A percentile compares a stretch with the other conserved stretches of the same genome.
Conservation (phyloP, 768 basidiomycete species). For the Tubosaeta brunneosetosa region DNA sequence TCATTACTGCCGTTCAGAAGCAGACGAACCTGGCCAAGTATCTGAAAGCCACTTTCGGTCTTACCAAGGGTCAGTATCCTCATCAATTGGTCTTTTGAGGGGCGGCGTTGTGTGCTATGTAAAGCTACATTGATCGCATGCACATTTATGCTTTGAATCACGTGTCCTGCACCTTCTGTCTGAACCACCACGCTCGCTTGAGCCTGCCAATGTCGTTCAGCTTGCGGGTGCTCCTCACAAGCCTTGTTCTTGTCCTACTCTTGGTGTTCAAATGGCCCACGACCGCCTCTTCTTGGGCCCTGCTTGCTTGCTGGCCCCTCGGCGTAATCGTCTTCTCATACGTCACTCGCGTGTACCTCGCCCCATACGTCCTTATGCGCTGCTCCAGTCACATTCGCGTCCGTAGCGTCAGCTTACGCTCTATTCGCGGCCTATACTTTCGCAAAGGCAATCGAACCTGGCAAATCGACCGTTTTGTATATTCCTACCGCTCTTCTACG, state of each 20-base stretch:
- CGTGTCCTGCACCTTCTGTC: conserved; percentile 5
- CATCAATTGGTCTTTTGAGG: conserved; percentile 90
- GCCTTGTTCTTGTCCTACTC: conserved; percentile 10
- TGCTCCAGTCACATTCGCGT: conserved; percentile 61
- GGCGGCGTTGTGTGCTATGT: conserved; percentile 15
- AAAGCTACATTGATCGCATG: conserved; percentile 20
- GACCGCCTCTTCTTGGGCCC: conserved; percentile 33
- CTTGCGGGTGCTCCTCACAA: conserved; percentile 8
- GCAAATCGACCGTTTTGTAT: conserved; percentile 63
- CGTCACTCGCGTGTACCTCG: conserved; percentile 59
- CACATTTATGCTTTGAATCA: conserved; percentile 2
- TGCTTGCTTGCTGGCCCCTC: conserved; percentile 45
- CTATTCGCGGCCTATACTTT: conserved; percentile 72
- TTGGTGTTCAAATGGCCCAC: conserved; percentile 21
- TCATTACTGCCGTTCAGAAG: conserved; percentile 85
- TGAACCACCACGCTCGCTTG: neutral
- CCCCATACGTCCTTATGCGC: conserved; percentile 57
- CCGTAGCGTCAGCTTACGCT: conserved; percentile 70
- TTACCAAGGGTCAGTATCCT: conserved; percentile 96
- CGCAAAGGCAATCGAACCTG: conserved; percentile 49
- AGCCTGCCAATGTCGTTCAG: neutral
- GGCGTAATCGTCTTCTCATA: conserved; percentile 52
- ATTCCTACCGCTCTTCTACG: conserved; percentile 49
- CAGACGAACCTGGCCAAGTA: conserved; percentile 89
- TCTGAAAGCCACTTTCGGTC: conserved; percentile 86